These are phyloP conservation scores for Cercospora sp. DNA, from an alignment of 2,329 filamentous ascomycete species.

Conservation along the genomic window DNA sequence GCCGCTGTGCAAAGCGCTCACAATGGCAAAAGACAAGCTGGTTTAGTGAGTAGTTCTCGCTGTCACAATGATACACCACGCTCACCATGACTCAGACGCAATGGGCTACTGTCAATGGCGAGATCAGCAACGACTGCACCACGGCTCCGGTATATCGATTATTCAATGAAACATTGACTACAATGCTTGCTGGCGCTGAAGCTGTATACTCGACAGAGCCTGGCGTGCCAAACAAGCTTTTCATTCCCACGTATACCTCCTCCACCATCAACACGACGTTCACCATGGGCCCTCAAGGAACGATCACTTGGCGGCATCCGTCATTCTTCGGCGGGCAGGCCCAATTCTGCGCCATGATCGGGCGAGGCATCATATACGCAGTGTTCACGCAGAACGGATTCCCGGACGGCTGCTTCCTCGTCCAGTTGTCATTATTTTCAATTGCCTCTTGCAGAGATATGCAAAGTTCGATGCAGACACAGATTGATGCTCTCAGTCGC, in stretches of 20 bases:
- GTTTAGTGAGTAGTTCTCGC: not conserved
- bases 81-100: not conserved
- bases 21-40: not conserved
- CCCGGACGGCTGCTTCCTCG: slow-evolving; percentile 6
- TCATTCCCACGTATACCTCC: not conserved
- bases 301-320: slow-evolving; percentile 8
- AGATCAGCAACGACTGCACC: slow-evolving; percentile 13
- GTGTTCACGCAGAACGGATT: not conserved
- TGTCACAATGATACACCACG: not conserved
- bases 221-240: slow-evolving; percentile 6
- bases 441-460: slow-evolving; percentile 5
- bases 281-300: slow-evolving; percentile 4
- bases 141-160: slow-evolving; percentile 13
- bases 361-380: slow-evolving; percentile 12
- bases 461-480: not conserved
- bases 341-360: slow-evolving; percentile 11
- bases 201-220: slow-evolving; percentile 16
- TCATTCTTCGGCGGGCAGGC: slow-evolving; percentile 12
- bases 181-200: not conserved
- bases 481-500: not conserved
- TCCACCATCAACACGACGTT: slow-evolving; percentile 7
- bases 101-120: not conserved
- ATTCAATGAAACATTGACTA: slow-evolving; percentile 4
- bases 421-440: slow-evolving; percentile 7
- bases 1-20: not conserved